Percentiles rank a stretch among this genome's conserved stretches.
Conservation (phyloP, 306 rosid species). For the Echinosophora koreensis region DNA sequence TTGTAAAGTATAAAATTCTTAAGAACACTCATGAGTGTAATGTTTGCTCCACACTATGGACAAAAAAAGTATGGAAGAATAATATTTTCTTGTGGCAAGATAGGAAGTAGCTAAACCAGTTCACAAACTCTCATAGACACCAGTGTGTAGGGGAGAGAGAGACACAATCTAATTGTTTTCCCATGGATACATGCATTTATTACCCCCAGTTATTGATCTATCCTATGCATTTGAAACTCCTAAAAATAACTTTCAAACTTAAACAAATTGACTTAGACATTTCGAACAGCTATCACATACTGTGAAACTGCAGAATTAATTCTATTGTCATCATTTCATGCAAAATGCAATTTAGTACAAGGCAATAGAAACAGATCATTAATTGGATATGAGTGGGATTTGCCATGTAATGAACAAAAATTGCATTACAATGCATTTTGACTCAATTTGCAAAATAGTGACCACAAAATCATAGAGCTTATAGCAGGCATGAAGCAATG, state of each 20-base stretch:
- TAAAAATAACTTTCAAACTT: slow-evolving; percentile 10
- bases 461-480: slow-evolving; percentile 28
- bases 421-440: background rate
- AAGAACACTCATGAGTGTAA: background rate
- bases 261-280: background rate
- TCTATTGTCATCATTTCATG: slow-evolving; percentile 12
- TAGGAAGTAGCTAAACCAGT: slow-evolving; percentile 3
- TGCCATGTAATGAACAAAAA: slow-evolving; percentile 16
- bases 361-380: slow-evolving; percentile 2
- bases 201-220: background rate
- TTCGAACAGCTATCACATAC: slow-evolving; percentile 17
- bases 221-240: slow-evolving; percentile 1
- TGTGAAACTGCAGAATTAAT: slow-evolving; percentile 22
- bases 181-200: slow-evolving; percentile 14
- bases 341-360: background rate
- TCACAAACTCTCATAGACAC: background rate
- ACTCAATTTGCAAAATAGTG: slow-evolving; percentile 7
- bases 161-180: slow-evolving; percentile 9
- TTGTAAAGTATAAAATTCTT: background rate
- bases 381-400: background rate
- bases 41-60: background rate
- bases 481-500: slow-evolving; percentile 1
- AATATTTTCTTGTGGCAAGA: background rate
- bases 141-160: background rate
- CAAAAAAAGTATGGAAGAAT: background rate